Conservation (phyloP, 1,284 basidiomycete genomes). For the Sanguinoderma infundibulare region DNA sequence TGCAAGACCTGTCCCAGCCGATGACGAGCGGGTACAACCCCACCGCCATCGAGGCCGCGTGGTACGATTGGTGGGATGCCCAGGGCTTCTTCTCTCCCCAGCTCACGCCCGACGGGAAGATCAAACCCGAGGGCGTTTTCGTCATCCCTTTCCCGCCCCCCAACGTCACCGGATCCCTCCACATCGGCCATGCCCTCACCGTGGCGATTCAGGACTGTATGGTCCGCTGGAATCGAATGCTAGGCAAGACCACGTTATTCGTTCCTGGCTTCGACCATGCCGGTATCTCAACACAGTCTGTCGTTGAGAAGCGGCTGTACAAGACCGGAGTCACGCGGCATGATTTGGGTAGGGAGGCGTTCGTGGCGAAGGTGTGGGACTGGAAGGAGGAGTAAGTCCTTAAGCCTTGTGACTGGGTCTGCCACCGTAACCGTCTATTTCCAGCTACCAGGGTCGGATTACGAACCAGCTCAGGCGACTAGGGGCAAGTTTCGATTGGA, state of each 20-base stretch:
- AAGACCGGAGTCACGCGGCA: slow-evolving; percentile 89
- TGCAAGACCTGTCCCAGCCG: slow-evolving; percentile 81
- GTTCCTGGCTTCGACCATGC: slow-evolving; percentile 98
- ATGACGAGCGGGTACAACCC: slow-evolving; percentile 96
- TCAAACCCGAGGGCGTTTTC: slow-evolving; percentile 73
- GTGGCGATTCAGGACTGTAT: slow-evolving; percentile 92
- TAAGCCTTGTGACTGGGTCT: background rate
- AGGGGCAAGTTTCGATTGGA: slow-evolving; percentile 96
- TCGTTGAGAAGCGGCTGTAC: slow-evolving; percentile 93
- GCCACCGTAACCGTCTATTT: slow-evolving; percentile 12
- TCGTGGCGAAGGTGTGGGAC: slow-evolving; percentile 91
- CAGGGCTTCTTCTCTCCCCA: slow-evolving; percentile 91
- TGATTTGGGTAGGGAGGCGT: slow-evolving; percentile 93
- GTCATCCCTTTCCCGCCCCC: slow-evolving; percentile 94
- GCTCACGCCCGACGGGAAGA: slow-evolving; percentile 59
- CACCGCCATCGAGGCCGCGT: slow-evolving; percentile 91
- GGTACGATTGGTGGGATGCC: slow-evolving; percentile 99
- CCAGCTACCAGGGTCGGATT: slow-evolving; percentile 89
- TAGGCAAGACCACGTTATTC: slow-evolving; percentile 90
- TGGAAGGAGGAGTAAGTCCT: slow-evolving; percentile 93
- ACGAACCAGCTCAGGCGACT: slow-evolving; percentile 89
- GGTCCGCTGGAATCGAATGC: slow-evolving; percentile 95
- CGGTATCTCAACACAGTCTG: slow-evolving; percentile 97
- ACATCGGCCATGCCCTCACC: slow-evolving; percentile 96
- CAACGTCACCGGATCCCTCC: slow-evolving; percentile 97